Conservation (phyloP, 306 rosid genomes). For the Echinosophora koreensis region DNA sequence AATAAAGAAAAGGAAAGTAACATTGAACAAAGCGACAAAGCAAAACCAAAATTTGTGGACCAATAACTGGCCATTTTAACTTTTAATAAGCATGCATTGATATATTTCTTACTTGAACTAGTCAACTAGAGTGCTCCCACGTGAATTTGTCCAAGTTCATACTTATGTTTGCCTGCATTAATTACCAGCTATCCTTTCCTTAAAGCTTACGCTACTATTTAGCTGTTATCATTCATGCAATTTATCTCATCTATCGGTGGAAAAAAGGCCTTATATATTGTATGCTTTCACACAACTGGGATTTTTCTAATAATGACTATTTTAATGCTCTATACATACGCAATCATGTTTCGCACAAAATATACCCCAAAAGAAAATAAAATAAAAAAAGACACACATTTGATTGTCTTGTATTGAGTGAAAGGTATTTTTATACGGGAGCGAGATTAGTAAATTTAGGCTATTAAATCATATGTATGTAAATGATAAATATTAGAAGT, state of each 20-base stretch:
- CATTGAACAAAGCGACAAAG: background rate
- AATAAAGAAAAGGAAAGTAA: too few relatives aligned
- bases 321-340: background rate
- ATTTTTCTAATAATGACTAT: background rate
- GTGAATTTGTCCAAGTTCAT: conserved; percentile 39
- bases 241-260: conserved; percentile 17
- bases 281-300: conserved; percentile 7
- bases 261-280: background rate
- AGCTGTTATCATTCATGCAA: conserved; percentile 3
- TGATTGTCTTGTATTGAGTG: too few relatives aligned
- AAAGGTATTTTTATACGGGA: too few relatives aligned
- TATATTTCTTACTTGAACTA: conserved; percentile 8
- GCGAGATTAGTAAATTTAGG: too few relatives aligned
- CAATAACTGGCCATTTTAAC: background rate
- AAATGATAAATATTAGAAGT: too few relatives aligned
- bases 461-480: too few relatives aligned
- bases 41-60: background rate
- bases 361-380: background rate
- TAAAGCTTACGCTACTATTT: conserved; percentile 45
- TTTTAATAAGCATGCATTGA: too few relatives aligned
- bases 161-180: conserved; percentile 20
- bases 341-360: conserved; percentile 3
- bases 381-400: too few relatives aligned
- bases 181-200: conserved; percentile 43
- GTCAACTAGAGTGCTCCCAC: conserved; percentile 35